A percentile compares a stretch with the other conserved stretches of the same genome.
Evolutionary conservation across 768 basidiomycete species (phyloP).

Genomic region (Mycena leptocephala): DNA sequence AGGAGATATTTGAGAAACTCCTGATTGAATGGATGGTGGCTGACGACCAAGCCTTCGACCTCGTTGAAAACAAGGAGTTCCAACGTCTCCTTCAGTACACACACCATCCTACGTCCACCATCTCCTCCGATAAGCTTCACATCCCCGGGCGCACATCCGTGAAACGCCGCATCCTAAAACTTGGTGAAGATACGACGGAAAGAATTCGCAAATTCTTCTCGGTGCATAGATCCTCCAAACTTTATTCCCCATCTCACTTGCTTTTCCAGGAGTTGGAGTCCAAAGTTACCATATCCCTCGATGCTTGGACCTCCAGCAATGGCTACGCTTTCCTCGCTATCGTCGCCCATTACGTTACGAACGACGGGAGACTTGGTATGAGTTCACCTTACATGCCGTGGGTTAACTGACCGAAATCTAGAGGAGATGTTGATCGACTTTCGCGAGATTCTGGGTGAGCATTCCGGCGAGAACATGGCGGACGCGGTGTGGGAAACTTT

Average conservation of each 20-base stretch:
- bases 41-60: background rate
- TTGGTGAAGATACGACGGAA: background rate
- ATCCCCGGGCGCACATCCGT: background rate
- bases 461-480: conserved; percentile 43
- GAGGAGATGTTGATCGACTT: conserved; percentile 43
- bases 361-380: conserved; percentile 41
- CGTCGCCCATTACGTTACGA: conserved; percentile 45
- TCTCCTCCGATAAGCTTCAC: background rate
- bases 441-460: conserved; percentile 39
- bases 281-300: conserved; percentile 40
- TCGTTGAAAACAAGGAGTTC: background rate
- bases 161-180: background rate
- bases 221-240: too few relatives aligned
- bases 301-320: conserved; percentile 51
- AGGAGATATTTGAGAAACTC: conserved; percentile 28
- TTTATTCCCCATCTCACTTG: background rate
- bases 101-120: background rate
- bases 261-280: background rate
- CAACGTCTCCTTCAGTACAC: background rate
- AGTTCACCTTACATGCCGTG: background rate
- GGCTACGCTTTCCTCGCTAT: conserved; percentile 48
- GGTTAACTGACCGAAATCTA: conserved; percentile 3
- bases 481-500: conserved; percentile 35
- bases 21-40: conserved; percentile 31
- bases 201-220: conserved; percentile 1